A percentile compares a stretch with the other conserved stretches of the same genome.
Conservation (phyloP, 768 basidiomycete species). For the Mycena polygramma region DNA sequence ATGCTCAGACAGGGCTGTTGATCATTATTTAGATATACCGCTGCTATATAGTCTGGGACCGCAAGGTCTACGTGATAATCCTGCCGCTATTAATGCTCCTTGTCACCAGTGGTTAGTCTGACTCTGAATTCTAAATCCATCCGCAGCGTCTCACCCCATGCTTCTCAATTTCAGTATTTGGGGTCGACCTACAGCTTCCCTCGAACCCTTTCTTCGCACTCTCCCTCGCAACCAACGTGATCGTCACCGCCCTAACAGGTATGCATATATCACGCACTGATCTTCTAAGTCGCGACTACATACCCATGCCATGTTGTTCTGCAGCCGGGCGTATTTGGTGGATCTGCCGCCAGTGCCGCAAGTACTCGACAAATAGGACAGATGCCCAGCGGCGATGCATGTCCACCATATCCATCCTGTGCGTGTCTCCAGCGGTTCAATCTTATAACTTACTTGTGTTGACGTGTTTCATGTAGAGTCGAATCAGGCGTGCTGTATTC, state of each 20-base stretch:
- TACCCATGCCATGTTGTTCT: not conserved
- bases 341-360: not conserved
- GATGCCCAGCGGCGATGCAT: slow-evolving; percentile 42
- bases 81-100: slow-evolving; percentile 44
- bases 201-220: slow-evolving; percentile 46
- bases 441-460: not conserved
- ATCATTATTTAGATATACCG: slow-evolving; percentile 46
- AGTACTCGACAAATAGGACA: slow-evolving; percentile 28
- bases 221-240: slow-evolving; percentile 46
- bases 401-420: slow-evolving; percentile 48
- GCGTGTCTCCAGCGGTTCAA: slow-evolving; percentile 26
- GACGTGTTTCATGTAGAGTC: slow-evolving; percentile 35
- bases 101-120: slow-evolving; percentile 41
- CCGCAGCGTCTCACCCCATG: not conserved
- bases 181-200: slow-evolving; percentile 44
- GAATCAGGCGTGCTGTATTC: slow-evolving; percentile 51
- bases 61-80: slow-evolving; percentile 45
- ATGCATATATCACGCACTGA: not conserved
- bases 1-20: not conserved
- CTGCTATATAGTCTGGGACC: slow-evolving; percentile 48
- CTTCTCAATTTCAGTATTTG: slow-evolving; percentile 17
- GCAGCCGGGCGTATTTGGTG: slow-evolving; percentile 11
- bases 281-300: not conserved
- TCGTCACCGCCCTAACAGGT: slow-evolving; percentile 49
- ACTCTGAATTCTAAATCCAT: not conserved